These are phyloP conservation scores for Cardamine chenopodiifolia DNA, from an alignment of 345 rosid species.

Conservation along the genomic window DNA sequence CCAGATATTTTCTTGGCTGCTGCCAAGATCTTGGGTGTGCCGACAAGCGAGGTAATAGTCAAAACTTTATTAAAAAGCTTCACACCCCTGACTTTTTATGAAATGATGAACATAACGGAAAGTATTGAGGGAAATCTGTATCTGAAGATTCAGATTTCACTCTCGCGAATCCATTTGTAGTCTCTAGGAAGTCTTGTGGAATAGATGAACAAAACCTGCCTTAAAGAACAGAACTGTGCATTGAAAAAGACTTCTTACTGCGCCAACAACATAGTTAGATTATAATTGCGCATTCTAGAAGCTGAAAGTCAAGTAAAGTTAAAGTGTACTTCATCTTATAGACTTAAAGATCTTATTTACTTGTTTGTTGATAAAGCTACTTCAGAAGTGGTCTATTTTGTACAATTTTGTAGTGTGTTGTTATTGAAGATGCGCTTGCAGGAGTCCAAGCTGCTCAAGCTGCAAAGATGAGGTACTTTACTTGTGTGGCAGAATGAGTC, in stretches of 20 bases:
- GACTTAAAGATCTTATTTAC: constrained; percentile 2
- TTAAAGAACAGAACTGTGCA: neutral
- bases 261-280: neutral
- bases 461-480: constrained; percentile 82
- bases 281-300: neutral
- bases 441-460: constrained; percentile 97
- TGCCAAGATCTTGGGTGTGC: constrained; percentile 78
- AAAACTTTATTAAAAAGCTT: neutral
- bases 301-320: constrained; percentile 19
- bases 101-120: neutral
- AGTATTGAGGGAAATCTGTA: neutral
- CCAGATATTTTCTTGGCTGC: constrained; percentile 98
- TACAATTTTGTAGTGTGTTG: constrained; percentile 65
- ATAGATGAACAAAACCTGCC: neutral
- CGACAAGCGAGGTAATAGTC: constrained; percentile 66
- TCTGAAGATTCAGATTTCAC: constrained; percentile 1
- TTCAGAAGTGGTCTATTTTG: constrained; percentile 14
- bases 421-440: constrained; percentile 94
- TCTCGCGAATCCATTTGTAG: neutral
- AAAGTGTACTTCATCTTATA: neutral
- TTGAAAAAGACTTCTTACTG: neutral
- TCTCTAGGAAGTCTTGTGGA: neutral
- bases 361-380: constrained; percentile 6
- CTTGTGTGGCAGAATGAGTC: neutral
- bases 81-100: neutral